Conservation (phyloP, 1,284 basidiomycete genomes). For the Chiua sp. region DNA sequence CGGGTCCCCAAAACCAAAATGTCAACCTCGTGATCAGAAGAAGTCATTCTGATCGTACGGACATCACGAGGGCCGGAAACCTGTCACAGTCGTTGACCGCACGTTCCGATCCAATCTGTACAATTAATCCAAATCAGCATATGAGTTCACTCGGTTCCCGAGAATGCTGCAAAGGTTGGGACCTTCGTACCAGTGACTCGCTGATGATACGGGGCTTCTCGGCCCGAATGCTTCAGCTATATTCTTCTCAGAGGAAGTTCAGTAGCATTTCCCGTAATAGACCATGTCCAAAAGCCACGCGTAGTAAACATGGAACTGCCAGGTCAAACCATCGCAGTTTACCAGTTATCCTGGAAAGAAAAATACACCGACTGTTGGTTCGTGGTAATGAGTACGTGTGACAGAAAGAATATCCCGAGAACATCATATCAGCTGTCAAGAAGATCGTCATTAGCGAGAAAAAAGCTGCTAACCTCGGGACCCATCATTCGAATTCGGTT, state of each 20-base stretch:
- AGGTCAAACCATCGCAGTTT: neutral
- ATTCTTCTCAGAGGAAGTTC: neutral
- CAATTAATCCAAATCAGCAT: neutral
- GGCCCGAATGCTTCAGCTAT: neutral
- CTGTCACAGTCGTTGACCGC: too few species aligned
- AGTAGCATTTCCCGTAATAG: neutral
- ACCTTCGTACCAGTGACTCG: too few species aligned
- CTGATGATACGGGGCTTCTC: neutral
- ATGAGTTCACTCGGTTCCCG: too few species aligned
- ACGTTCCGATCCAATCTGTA: neutral
- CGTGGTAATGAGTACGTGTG: neutral
- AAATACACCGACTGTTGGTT: neutral
- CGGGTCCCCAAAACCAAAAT: too few species aligned
- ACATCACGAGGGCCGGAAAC: neutral
- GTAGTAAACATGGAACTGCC: too few species aligned
- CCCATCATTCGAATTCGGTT: slow-evolving; percentile 24
- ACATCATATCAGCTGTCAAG: neutral
- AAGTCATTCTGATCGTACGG: neutral
- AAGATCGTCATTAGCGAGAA: neutral
- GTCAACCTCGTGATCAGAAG: too few species aligned
- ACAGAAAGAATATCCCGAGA: neutral
- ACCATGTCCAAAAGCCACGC: too few species aligned
- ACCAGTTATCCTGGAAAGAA: too few species aligned
- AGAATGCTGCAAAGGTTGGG: too few species aligned
- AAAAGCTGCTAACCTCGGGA: slow-evolving; percentile 9